These are phyloP conservation scores for Mycocentrospora acerina DNA, from an alignment of 2,329 filamentous ascomycete species.

Conservation along the genomic window DNA sequence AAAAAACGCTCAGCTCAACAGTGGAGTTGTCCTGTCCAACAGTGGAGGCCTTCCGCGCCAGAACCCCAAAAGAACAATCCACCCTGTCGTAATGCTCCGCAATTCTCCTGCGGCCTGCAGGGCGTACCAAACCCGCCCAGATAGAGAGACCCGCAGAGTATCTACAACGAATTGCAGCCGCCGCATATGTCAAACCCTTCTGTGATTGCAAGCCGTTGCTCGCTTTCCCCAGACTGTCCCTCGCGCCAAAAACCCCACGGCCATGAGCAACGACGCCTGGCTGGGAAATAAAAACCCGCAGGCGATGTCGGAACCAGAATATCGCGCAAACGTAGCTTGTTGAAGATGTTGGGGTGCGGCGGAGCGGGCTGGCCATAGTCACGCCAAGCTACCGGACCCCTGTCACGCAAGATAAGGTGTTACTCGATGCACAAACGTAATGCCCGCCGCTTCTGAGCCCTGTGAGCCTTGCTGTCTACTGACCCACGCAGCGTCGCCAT, in stretches of 20 bases:
- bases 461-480: slow-evolving; percentile 17
- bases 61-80: slow-evolving; percentile 10
- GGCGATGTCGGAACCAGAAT: slow-evolving; percentile 34
- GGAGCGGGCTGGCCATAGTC: slow-evolving; percentile 17
- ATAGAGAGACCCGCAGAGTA: not conserved
- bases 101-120: slow-evolving; percentile 13
- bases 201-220: slow-evolving; percentile 6
- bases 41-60: too few species aligned
- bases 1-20: too few species aligned
- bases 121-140: too few species aligned
- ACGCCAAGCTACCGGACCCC: slow-evolving; percentile 22
- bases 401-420: slow-evolving; percentile 31
- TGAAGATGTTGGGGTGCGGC: slow-evolving; percentile 24
- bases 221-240: slow-evolving; percentile 6
- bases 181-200: slow-evolving; percentile 11
- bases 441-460: slow-evolving; percentile 21
- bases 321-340: slow-evolving; percentile 22
- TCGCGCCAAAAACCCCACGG: slow-evolving; percentile 28
- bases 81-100: slow-evolving; percentile 21
- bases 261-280: slow-evolving; percentile 9
- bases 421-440: slow-evolving; percentile 37
- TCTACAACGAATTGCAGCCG: slow-evolving; percentile 15
- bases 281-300: slow-evolving; percentile 27
- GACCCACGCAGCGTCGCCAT: not conserved
- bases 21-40: too few species aligned